These are phyloP conservation scores for Candida namnaoensis DNA, from an alignment of 805 yeast genomes.

Conservation along the genomic window DNA sequence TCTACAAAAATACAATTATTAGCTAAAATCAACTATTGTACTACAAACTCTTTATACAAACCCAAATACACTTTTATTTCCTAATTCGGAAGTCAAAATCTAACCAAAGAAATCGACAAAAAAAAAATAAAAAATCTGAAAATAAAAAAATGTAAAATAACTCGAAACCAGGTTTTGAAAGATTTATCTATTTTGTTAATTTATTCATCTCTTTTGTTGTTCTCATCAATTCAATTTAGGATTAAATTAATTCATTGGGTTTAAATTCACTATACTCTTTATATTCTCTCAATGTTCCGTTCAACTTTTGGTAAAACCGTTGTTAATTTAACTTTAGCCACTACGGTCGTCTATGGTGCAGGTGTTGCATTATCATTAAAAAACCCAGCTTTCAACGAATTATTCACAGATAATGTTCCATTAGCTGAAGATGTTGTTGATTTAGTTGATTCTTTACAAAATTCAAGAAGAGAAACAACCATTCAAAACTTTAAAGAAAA, in stretches of 20 bases:
- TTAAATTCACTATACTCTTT: too few relatives aligned
- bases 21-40: too few relatives aligned
- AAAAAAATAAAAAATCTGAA: too few relatives aligned
- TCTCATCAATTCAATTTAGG: too few relatives aligned
- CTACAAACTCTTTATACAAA: too few relatives aligned
- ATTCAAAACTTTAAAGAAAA: conserved; percentile 27
- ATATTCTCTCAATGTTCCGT: conserved; percentile 12
- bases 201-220: too few relatives aligned
- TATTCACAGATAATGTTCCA: conserved; percentile 58
- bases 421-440: conserved; percentile 48
- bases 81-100: background rate
- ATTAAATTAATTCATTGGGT: too few relatives aligned
- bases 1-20: too few relatives aligned
- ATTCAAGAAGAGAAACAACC: conserved; percentile 17
- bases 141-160: too few relatives aligned
- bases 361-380: conserved; percentile 52
- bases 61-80: background rate
- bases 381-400: conserved; percentile 51
- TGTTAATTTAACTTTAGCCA: conserved; percentile 20
- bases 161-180: too few relatives aligned
- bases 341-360: conserved; percentile 39
- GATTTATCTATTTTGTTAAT: too few relatives aligned
- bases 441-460: conserved; percentile 30
- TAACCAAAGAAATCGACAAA: background rate
- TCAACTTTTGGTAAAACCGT: conserved; percentile 23